Percentiles rank a stretch among this genome's conserved stretches.
These are phyloP conservation scores for Suhomyces anneliseae DNA, from an alignment of 1,139 yeast species.

Conservation along the genomic window DNA sequence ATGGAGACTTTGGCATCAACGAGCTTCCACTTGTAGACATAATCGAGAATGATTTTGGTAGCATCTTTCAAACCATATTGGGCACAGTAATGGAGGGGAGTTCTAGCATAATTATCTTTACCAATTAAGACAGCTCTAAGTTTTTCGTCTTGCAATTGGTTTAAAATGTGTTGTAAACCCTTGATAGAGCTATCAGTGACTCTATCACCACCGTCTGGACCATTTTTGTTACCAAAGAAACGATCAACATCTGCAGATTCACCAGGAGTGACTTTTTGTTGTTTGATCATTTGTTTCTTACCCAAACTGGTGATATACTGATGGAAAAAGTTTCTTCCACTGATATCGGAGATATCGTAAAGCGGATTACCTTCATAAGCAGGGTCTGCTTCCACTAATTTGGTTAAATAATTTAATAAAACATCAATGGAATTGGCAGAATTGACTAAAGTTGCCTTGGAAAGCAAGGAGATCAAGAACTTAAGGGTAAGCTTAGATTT, in stretches of 20 bases:
- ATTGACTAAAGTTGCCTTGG: slow-evolving; percentile 56
- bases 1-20: slow-evolving; percentile 47
- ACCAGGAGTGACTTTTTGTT: slow-evolving; percentile 34
- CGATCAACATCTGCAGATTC: slow-evolving; percentile 34
- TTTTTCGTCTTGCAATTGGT: slow-evolving; percentile 34
- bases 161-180: slow-evolving; percentile 54
- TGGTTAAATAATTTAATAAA: slow-evolving; percentile 36
- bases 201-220: slow-evolving; percentile 59
- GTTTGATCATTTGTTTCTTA: slow-evolving; percentile 40
- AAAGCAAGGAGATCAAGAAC: slow-evolving; percentile 54
- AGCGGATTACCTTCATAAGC: slow-evolving; percentile 25
- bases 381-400: slow-evolving; percentile 13
- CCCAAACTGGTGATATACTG: slow-evolving; percentile 79
- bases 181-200: slow-evolving; percentile 37
- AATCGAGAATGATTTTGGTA: slow-evolving; percentile 55
- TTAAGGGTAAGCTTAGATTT: slow-evolving; percentile 33
- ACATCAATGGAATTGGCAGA: slow-evolving; percentile 58
- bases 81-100: slow-evolving; percentile 89
- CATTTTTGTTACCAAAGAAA: slow-evolving; percentile 38
- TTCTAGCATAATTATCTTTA: slow-evolving; percentile 73
- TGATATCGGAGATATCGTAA: slow-evolving; percentile 68
- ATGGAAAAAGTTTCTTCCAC: slow-evolving; percentile 83
- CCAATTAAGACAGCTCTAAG: slow-evolving; percentile 58
- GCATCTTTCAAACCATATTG: slow-evolving; percentile 79
- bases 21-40: slow-evolving; percentile 31